Evolutionary conservation across 768 basidiomycete species (phyloP).

Genomic region (Cyclocybe aegerita): DNA sequence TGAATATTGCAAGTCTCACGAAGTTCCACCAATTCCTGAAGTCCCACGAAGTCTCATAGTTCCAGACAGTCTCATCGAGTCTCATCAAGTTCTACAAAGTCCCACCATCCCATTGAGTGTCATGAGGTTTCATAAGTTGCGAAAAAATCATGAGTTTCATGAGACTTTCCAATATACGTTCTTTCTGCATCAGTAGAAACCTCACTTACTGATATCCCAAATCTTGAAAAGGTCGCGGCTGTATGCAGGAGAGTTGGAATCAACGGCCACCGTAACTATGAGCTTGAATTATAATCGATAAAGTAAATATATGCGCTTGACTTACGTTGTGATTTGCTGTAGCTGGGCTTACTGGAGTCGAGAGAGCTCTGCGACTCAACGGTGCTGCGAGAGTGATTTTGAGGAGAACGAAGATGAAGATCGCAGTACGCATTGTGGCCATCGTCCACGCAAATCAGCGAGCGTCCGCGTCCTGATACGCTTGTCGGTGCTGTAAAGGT

Average conservation of each 20-base stretch:
- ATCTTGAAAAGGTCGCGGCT: slow-evolving; percentile 40
- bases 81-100: too few relatives aligned
- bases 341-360: slow-evolving; percentile 18
- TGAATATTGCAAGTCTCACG: too few relatives aligned
- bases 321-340: slow-evolving; percentile 21
- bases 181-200: neutral
- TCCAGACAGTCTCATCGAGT: too few relatives aligned
- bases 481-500: too few relatives aligned
- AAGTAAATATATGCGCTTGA: neutral
- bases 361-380: slow-evolving; percentile 14
- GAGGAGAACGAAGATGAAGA: neutral
- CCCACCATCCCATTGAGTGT: too few relatives aligned
- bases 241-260: slow-evolving; percentile 43
- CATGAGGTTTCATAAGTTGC: too few relatives aligned
- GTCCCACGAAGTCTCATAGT: too few relatives aligned
- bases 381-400: slow-evolving; percentile 1
- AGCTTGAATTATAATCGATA: neutral
- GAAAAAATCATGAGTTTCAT: too few relatives aligned
- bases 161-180: too few relatives aligned
- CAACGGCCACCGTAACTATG: slow-evolving; percentile 37
- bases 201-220: slow-evolving; percentile 44
- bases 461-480: too few relatives aligned
- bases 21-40: too few relatives aligned
- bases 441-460: too few relatives aligned
- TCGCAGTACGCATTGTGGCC: slow-evolving; percentile 7